Conservation (phyloP, 306 rosid species). For the Begonia loranthoides region DNA sequence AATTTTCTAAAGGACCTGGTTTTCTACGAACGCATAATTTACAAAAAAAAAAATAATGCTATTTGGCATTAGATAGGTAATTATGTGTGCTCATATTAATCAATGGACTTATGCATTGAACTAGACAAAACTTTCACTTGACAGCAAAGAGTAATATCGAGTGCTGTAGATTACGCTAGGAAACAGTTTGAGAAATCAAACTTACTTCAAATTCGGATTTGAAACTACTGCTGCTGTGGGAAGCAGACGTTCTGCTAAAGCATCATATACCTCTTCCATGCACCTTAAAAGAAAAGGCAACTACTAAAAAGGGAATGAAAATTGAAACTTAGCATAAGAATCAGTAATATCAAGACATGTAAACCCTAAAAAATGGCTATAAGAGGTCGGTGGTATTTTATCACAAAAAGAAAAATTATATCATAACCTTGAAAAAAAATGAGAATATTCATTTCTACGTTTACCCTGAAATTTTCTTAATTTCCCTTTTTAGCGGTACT, state of each 20-base stretch:
- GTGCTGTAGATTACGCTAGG: slow-evolving; percentile 2
- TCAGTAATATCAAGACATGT: background rate
- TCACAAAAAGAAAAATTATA: background rate
- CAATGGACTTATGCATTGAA: too few relatives aligned
- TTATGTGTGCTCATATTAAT: too few relatives aligned
- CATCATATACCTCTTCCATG: slow-evolving; percentile 61
- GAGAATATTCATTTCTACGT: too few relatives aligned
- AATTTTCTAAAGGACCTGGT: too few relatives aligned
- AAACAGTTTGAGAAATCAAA: slow-evolving; percentile 3
- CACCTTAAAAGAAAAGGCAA: slow-evolving; percentile 22
- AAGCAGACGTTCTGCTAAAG: slow-evolving; percentile 54
- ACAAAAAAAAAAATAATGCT: too few relatives aligned
- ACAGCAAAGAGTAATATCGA: too few relatives aligned
- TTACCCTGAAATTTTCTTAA: too few relatives aligned
- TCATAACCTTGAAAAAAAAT: background rate
- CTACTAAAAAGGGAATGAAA: background rate
- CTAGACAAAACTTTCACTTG: too few relatives aligned
- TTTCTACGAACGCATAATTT: too few relatives aligned
- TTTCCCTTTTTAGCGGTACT: too few relatives aligned
- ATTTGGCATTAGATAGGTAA: too few relatives aligned
- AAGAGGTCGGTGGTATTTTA: too few relatives aligned
- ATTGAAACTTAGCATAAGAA: background rate
- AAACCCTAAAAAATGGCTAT: background rate
- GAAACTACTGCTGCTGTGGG: slow-evolving; percentile 28
- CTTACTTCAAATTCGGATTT: slow-evolving; percentile 49